A percentile compares a stretch with the other conserved stretches of the same genome.
Conservation (phyloP, 495 filamentous ascomycete species). For the Penicillium subrubescens region DNA sequence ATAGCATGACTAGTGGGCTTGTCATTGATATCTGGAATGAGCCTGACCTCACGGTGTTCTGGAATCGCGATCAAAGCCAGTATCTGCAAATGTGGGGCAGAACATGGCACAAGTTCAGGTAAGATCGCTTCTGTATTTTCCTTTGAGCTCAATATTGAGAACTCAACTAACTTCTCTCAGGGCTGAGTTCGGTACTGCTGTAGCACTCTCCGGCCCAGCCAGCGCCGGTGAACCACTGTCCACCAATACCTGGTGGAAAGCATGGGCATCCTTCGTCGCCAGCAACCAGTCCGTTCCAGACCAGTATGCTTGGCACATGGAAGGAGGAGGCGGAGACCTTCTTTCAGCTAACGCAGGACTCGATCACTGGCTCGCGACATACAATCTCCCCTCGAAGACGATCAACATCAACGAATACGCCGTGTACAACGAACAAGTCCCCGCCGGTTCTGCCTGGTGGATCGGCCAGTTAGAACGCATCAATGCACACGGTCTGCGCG, state of each 20-base stretch:
- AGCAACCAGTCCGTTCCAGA: not conserved
- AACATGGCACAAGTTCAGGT: not conserved
- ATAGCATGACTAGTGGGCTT: not conserved
- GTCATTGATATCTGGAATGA: not conserved
- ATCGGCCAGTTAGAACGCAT: not conserved
- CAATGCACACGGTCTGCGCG: not conserved
- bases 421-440: not conserved
- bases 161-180: not conserved
- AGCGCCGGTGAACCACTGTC: not conserved
- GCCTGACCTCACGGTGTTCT: not conserved
- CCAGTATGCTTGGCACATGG: not conserved
- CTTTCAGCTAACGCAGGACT: not conserved
- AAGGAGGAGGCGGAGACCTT: not conserved
- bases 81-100: not conserved
- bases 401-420: slow-evolving; percentile 3
- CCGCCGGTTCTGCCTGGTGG: not conserved
- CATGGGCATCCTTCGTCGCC: not conserved
- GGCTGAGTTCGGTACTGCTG: not conserved
- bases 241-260: not conserved
- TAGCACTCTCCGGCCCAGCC: not conserved
- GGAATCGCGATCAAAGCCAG: not conserved
- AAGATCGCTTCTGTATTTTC: not conserved
- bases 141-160: not conserved
- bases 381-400: not conserved
- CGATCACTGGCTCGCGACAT: not conserved